phyloP scores from a whole-genome alignment of 805 yeast genomes.

The Starmerella sp. region DNA sequence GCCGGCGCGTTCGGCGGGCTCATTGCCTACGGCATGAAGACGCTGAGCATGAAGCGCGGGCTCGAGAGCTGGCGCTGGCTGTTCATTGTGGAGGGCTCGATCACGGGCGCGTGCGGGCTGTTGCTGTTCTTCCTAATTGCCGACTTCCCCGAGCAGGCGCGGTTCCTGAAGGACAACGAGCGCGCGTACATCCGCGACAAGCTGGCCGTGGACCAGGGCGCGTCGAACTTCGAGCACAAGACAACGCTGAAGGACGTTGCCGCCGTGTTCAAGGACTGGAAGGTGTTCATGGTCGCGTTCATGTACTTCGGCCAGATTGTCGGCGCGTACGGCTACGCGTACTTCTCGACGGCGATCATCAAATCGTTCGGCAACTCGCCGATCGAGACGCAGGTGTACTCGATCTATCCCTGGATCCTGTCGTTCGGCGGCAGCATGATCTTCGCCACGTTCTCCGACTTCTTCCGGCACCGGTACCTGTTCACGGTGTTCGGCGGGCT shows the following conservation, averaged over 20 bases:
- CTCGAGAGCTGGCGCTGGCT: constrained; percentile 46
- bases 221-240: constrained; percentile 41
- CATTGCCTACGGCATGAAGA: constrained; percentile 52
- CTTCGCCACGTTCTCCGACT: constrained; percentile 55
- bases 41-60: constrained; percentile 36
- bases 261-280: constrained; percentile 47
- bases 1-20: constrained; percentile 76
- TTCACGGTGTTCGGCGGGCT: constrained; percentile 20
- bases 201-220: constrained; percentile 41
- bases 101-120: constrained; percentile 30
- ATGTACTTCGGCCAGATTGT: constrained; percentile 55
- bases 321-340: constrained; percentile 69
- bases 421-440: constrained; percentile 60
- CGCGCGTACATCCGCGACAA: constrained; percentile 47
- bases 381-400: constrained; percentile 63
- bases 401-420: constrained; percentile 75
- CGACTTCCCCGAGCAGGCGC: constrained; percentile 62
- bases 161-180: constrained; percentile 43
- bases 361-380: constrained; percentile 52
- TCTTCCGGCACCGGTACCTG: constrained; percentile 31
- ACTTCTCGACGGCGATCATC: constrained; percentile 59
- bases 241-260: constrained; percentile 38
- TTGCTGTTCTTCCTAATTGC: constrained; percentile 41
- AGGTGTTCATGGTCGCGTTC: constrained; percentile 46
- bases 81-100: constrained; percentile 41